Evolutionary conservation across 1,139 yeast genomes (phyloP), one percentile per base, ranked within the genome.

Genomic region (Kodamaea alishanica): DNA sequence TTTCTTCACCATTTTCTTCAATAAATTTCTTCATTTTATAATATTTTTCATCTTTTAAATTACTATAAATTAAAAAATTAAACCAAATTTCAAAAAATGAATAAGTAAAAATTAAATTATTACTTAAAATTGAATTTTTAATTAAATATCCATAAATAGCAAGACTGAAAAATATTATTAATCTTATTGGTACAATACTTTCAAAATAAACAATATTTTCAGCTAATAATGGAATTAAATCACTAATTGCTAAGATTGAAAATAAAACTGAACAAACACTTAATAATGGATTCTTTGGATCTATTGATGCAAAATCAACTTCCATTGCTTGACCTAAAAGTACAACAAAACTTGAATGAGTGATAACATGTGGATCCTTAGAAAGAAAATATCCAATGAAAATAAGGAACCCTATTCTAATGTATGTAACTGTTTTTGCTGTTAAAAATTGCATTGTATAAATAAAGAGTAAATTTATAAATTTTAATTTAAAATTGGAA

Each of bases 11-110:
- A 44, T 67, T 61, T 36, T 51, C 70, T 45, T 65, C 67, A 26
- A 63, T 56, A 41, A 58, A 66, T 40, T 64, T 58, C 45, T 64
- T 67, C 46, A 65, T 57, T 40, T 77, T 67, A 40, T 67, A 57
- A 39, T 63, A 67, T 49, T 70, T 75, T 53, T 81, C 92, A 43
- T 84, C 90, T 49, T 81, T 74, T 47, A 84, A 65, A 35, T 82
- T 73, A 54, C 74, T 77, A 57, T 70, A 83, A 34, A 81, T 72
- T 50, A 83, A 63, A 46, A 82, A 79, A 50, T 82, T 81, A 52
- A 80, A 64, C 90, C 90, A 84, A 26, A 83, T 70, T 55, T 84
- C 94, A 46, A 77, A 56, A 50, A 83, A 81, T n/a, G 79, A 59
- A 54, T 75, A 83, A 2, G 76, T 67, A 47, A 83, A 80, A 2